These are phyloP conservation scores for Mortierella sp. DNA, from an alignment of 371 early-diverging fungal species.

Conservation along the genomic window DNA sequence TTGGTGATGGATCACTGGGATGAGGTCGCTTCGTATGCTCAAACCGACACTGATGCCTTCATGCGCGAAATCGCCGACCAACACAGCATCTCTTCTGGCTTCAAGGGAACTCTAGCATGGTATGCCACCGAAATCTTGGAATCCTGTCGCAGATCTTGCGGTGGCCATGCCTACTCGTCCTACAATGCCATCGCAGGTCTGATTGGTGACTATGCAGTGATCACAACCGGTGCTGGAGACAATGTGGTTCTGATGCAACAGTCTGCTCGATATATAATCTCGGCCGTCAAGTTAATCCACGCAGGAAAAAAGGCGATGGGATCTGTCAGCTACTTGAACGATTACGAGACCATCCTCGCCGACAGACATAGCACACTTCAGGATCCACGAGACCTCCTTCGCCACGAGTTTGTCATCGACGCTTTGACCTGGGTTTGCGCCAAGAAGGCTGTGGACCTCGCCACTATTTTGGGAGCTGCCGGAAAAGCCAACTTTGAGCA, in stretches of 20 bases:
- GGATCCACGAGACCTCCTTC: constrained; percentile 46
- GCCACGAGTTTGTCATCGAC: constrained; percentile 39
- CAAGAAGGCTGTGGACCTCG: constrained; percentile 43
- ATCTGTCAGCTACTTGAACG: constrained; percentile 54
- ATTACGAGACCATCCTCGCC: constrained; percentile 32
- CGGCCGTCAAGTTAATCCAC: constrained; percentile 32
- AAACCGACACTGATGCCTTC: constrained; percentile 52
- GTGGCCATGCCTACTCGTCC: constrained; percentile 71
- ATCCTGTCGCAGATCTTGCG: constrained; percentile 63
- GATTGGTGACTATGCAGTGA: constrained; percentile 72
- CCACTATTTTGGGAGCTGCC: constrained; percentile 12
- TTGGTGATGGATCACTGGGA: constrained; percentile 38
- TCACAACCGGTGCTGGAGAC: constrained; percentile 79
- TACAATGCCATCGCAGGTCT: constrained; percentile 72
- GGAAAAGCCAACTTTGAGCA: constrained; percentile 40
- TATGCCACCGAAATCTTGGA: constrained; percentile 68
- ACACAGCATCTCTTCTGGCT: constrained; percentile 66
- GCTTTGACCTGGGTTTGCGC: constrained; percentile 50
- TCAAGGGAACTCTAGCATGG: constrained; percentile 67
- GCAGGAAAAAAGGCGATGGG: constrained; percentile 37
- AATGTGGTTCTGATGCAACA: constrained; percentile 74
- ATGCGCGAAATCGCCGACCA: constrained; percentile 67
- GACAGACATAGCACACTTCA: constrained; percentile 24
- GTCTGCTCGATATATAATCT: constrained; percentile 59
- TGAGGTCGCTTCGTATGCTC: constrained; percentile 40